Evolutionary conservation across 306 rosid species (phyloP).

Genomic region (Glycine soja): DNA sequence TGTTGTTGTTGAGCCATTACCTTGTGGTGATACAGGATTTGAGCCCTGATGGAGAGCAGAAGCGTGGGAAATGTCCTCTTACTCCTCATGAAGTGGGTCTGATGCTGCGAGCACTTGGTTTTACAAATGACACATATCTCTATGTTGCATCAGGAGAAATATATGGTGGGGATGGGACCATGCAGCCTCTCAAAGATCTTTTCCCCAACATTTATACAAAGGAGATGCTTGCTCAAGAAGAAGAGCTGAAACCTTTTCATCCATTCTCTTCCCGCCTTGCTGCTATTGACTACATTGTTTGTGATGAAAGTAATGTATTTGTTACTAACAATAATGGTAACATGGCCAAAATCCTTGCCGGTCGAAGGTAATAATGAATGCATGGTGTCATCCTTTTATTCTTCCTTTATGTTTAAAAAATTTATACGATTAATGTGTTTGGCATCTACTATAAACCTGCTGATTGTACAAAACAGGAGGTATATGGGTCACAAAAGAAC

Average conservation of each 20-base stretch:
- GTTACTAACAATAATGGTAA: conserved; percentile 97
- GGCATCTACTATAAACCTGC: background rate
- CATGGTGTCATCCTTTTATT: conserved; percentile 18
- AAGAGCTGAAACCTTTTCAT: conserved; percentile 84
- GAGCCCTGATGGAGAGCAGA: conserved; percentile 86
- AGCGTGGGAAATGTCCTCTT: conserved; percentile 98
- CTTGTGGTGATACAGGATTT: conserved; percentile 66
- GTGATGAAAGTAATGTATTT: conserved; percentile 95
- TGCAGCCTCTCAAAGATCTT: conserved; percentile 87
- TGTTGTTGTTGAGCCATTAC: conserved; percentile 11
- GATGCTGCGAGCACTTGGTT: conserved; percentile 96
- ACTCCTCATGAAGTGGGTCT: conserved; percentile 95
- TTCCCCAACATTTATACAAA: conserved; percentile 94
- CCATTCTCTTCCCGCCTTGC: conserved; percentile 95
- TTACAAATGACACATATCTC: conserved; percentile 81
- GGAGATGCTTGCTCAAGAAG: conserved; percentile 81
- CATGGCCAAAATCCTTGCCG: conserved; percentile 99
- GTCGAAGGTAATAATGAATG: conserved; percentile 75
- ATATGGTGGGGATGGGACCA: conserved; percentile 97
- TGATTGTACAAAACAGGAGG: conserved; percentile 65
- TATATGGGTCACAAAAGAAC: conserved; percentile 98
- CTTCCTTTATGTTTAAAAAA: background rate
- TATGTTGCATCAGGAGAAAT: conserved; percentile 99
- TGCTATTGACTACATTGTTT: conserved; percentile 94
- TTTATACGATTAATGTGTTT: no score